These are phyloP conservation scores for Margaritispora aquatica DNA, from an alignment of 495 filamentous ascomycete species.

Conservation along the genomic window DNA sequence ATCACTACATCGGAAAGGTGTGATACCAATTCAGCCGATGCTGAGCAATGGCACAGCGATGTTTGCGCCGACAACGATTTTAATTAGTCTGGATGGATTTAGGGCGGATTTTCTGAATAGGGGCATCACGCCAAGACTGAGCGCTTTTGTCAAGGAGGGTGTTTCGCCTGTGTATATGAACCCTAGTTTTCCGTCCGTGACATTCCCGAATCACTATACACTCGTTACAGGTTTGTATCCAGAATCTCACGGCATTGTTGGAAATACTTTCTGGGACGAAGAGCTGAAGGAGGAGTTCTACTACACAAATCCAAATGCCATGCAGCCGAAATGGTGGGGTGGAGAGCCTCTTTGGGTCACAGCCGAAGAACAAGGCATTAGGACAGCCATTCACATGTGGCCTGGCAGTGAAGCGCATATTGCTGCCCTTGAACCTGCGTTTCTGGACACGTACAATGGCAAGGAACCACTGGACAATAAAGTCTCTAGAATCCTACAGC, in stretches of 20 bases:
- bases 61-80: constrained; percentile 85
- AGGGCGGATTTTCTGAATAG: constrained; percentile 90
- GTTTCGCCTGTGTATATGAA: constrained; percentile 87
- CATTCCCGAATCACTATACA: constrained; percentile 97
- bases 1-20: constrained; percentile 30
- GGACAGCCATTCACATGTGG: constrained; percentile 94
- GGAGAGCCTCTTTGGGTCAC: constrained; percentile 93
- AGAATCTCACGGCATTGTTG: constrained; percentile 87
- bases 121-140: constrained; percentile 76
- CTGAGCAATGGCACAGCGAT: constrained; percentile 75
- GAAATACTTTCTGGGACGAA: constrained; percentile 92
- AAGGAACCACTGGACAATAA: constrained; percentile 68
- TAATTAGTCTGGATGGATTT: constrained; percentile 94
- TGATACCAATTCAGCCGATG: constrained; percentile 18
- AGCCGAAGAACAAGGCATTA: constrained; percentile 70
- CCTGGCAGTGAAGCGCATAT: constrained; percentile 86
- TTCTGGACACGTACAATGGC: constrained; percentile 78
- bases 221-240: constrained; percentile 89
- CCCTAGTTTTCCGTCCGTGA: constrained; percentile 92
- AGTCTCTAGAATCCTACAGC: constrained; percentile 65
- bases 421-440: constrained; percentile 58
- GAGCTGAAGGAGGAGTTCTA: constrained; percentile 70
- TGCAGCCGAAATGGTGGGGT: constrained; percentile 86
- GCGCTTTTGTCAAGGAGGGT: constrained; percentile 70
- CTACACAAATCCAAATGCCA: constrained; percentile 72